Evolutionary conservation across 768 basidiomycete species (phyloP), one percentile per base, ranked within the genome.

Genomic region (Fomitopsis pulvina): DNA sequence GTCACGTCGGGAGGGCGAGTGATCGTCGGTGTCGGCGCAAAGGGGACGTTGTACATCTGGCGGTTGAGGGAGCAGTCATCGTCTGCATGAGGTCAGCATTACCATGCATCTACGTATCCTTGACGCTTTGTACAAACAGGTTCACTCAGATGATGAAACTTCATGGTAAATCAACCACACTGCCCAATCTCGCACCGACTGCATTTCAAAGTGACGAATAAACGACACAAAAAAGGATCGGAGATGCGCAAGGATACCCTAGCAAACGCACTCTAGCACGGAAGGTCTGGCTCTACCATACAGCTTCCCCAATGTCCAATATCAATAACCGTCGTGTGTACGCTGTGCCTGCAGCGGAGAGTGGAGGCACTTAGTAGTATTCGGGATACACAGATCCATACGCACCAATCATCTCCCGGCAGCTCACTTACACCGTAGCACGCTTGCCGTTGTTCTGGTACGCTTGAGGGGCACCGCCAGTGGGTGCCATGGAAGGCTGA

Each of bases 401-500:
- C n/a, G n/a, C n/a, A n/a, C n/a, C n/a, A n/a, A n/a, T n/a, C n/a
- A n/a, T n/a, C n/a, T n/a, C n/a, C n/a, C n/a, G n/a, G n/a, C n/a
- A n/a, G n/a, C n/a, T n/a, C n/a, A n/a, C n/a, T n/a, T n/a, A 6
- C 14, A 56, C 37, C 48, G 57, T 52, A 27, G 47, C 53, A 21
- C 61, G 60, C 44, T 57, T 55, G 11, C 47, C 24, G 5, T 47
- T 39, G 8, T 6, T 14, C 6, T 14, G 27, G 50, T 56, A 61
- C 18, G 29, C 43, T 6, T 48, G 47, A 45, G 62, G 52, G n/a
- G 50, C 39, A 37, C 57, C 59, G 32, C 57, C 47, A 12, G 18
- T 18, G 16, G 48, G 38, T 45, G 68, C 60, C 55, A 62, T 69
- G 37, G 64, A 57, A 1, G 68, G 45, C 1, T 50, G 49, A 21